Evolutionary conservation across 805 yeast species (phyloP).

Genomic region (Kodamaea jinghongensis): DNA sequence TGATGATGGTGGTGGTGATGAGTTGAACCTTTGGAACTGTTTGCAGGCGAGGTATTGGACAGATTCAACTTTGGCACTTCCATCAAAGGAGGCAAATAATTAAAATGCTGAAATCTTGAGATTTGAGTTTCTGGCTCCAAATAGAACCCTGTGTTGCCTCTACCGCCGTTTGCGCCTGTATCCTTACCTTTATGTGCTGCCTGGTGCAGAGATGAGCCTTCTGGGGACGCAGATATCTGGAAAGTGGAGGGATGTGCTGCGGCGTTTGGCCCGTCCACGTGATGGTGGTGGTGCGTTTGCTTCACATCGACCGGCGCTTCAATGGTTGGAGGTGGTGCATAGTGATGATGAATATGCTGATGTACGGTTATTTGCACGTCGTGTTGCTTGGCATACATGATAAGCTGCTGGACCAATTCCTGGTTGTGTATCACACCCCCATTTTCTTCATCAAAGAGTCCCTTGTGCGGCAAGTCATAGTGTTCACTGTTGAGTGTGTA

Average conservation of each 20-base stretch:
- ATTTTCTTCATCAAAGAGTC: constrained; percentile 20
- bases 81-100: constrained; percentile 66
- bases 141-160: constrained; percentile 17
- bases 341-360: constrained; percentile 84
- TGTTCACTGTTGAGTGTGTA: constrained; percentile 41
- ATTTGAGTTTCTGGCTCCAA: constrained; percentile 53
- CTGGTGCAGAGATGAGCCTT: neutral
- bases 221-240: constrained; percentile 4
- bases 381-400: constrained; percentile 58
- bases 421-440: constrained; percentile 53
- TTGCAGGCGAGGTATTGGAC: constrained; percentile 45
- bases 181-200: neutral
- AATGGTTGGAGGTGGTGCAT: constrained; percentile 40
- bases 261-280: neutral
- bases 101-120: constrained; percentile 66
- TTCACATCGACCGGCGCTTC: constrained; percentile 7
- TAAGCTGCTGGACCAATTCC: constrained; percentile 53
- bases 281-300: constrained; percentile 9
- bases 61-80: constrained; percentile 70
- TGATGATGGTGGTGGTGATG: constrained; percentile 32
- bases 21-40: constrained; percentile 15
- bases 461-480: constrained; percentile 20
- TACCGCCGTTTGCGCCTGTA: neutral
- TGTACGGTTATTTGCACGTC: constrained; percentile 67
- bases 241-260: neutral